Conservation (phyloP, 352 stramenopile genomes). For the Globisporangium heterothallicum region DNA sequence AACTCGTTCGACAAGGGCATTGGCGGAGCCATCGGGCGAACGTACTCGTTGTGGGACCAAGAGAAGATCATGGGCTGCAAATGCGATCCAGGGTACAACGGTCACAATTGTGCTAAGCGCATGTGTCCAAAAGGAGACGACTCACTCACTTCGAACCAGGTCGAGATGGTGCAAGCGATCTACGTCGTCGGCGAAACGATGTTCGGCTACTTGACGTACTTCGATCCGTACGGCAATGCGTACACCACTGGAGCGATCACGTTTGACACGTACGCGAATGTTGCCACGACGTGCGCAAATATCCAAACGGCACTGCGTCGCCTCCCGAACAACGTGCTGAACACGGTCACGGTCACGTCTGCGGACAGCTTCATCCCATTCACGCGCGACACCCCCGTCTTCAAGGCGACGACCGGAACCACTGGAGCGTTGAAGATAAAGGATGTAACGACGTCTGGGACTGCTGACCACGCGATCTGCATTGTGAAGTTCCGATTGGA, state of each 20-base stretch:
- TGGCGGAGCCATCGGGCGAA: conserved; percentile 14
- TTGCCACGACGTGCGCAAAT: conserved; percentile 17
- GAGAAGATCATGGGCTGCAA: conserved; percentile 69
- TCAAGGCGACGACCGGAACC: conserved; percentile 4
- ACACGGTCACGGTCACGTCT: conserved; percentile 25
- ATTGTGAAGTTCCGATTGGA: conserved; percentile 43
- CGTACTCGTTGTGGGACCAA: conserved; percentile 66
- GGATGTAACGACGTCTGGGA: background rate
- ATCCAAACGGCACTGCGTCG: conserved; percentile 36
- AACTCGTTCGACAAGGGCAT: conserved; percentile 45
- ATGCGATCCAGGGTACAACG: conserved; percentile 47
- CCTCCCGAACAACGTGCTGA: conserved; percentile 69
- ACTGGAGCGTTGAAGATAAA: background rate
- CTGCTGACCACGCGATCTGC: conserved; percentile 16
- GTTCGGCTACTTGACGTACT: conserved; percentile 52
- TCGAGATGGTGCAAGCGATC: conserved; percentile 54
- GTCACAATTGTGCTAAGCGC: conserved; percentile 52
- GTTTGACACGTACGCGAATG: conserved; percentile 7
- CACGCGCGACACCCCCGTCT: conserved; percentile 14
- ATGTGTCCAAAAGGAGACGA: conserved; percentile 86
- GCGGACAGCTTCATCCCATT: conserved; percentile 16
- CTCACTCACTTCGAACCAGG: conserved; percentile 45
- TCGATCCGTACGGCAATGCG: conserved; percentile 65
- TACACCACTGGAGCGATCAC: conserved; percentile 48
- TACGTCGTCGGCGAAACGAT: background rate